Percentiles rank a stretch among this genome's conserved stretches.
phyloP scores from a whole-genome alignment of 2,329 filamentous ascomycete species.

The Chrysoporthe puriensis region DNA sequence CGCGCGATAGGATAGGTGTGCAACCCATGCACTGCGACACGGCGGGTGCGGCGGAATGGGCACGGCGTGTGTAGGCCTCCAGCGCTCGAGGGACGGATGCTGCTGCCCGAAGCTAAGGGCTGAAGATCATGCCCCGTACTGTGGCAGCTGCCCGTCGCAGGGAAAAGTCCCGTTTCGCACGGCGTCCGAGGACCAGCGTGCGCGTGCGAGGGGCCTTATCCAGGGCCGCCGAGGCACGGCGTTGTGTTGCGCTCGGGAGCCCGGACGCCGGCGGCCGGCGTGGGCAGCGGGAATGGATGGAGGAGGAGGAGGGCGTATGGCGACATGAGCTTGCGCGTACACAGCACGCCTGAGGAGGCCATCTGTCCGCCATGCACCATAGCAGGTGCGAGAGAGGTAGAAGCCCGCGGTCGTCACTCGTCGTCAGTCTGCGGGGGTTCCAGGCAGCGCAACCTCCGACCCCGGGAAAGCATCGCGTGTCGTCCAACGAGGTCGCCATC shows the following conservation, averaged over 20 bases:
- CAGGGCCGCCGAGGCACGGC: background rate
- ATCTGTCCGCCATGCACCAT: background rate
- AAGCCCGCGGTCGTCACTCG: background rate
- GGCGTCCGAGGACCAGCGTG: background rate
- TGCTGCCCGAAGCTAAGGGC: conserved; percentile 13
- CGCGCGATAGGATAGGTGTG: background rate
- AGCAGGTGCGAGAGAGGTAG: background rate
- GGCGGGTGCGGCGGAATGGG: background rate
- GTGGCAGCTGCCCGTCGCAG: conserved; percentile 5
- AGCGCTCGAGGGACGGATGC: background rate
- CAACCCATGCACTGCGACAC: background rate
- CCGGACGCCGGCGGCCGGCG: conserved; percentile 4
- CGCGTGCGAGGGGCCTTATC: background rate
- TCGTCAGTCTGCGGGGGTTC: background rate
- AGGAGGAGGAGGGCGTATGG: background rate
- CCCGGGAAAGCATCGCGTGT: conserved; percentile 8
- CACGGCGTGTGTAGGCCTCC: background rate
- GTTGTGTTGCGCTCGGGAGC: conserved; percentile 1
- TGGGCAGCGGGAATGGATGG: background rate
- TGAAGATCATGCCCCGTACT: conserved; percentile 14
- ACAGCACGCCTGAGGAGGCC: background rate
- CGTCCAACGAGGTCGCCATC: conserved; percentile 11
- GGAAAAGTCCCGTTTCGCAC: background rate
- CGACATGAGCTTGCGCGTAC: conserved; percentile 3
- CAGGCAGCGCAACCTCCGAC: conserved; percentile 1